Percentiles rank a stretch among this genome's conserved stretches.
Conservation (phyloP, 495 filamentous ascomycete genomes). For the Aspergillus saccharolyticus region DNA sequence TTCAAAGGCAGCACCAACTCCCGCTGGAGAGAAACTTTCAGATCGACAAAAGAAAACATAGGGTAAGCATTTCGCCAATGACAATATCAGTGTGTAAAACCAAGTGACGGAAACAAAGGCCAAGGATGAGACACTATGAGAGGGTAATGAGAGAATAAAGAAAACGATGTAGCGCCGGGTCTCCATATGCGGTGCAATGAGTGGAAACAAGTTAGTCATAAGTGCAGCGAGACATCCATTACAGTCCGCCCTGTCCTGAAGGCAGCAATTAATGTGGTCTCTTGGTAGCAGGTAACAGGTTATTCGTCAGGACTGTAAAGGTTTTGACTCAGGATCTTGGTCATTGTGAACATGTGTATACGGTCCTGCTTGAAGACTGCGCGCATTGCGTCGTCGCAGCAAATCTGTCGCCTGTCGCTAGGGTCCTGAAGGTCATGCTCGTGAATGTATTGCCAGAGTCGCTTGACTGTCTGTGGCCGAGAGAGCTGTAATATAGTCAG, state of each 20-base stretch:
- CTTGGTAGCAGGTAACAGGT: neutral
- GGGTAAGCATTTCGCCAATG: constrained; percentile 15
- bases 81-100: constrained; percentile 11
- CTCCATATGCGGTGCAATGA: constrained; percentile 22
- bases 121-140: neutral
- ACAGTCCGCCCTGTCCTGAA: neutral
- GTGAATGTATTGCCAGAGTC: constrained; percentile 91
- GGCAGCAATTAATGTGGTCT: neutral
- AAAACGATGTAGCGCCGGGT: constrained; percentile 15
- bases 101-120: neutral
- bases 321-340: constrained; percentile 68
- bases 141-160: neutral
- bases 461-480: constrained; percentile 91
- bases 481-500: constrained; percentile 56
- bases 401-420: constrained; percentile 82
- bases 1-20: constrained; percentile 34
- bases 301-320: constrained; percentile 62
- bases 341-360: constrained; percentile 99
- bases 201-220: constrained; percentile 19
- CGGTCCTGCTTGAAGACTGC: constrained; percentile 85
- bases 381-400: constrained; percentile 84
- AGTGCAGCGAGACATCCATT: constrained; percentile 2
- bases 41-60: constrained; percentile 24
- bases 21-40: constrained; percentile 33
- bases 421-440: constrained; percentile 84